Evolutionary conservation across 169 alveolate species (phyloP).

Genomic region (Plasmodium vinckei): DNA sequence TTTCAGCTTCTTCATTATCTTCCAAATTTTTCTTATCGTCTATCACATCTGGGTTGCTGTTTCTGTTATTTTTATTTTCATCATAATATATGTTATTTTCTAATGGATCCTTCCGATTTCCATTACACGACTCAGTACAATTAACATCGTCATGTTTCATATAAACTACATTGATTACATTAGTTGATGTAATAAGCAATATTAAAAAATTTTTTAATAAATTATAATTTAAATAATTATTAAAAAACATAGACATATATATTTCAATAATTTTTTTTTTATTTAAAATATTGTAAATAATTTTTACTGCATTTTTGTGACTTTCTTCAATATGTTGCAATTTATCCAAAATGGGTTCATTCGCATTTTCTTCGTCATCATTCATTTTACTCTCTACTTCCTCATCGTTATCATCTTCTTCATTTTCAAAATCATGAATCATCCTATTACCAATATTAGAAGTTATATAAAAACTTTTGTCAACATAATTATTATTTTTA

Average conservation of each 20-base stretch:
- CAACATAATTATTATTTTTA: constrained; percentile 1
- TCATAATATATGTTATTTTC: neutral
- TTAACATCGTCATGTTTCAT: constrained; percentile 10
- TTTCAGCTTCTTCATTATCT: neutral
- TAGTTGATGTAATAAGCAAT: constrained; percentile 47
- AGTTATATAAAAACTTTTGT: constrained; percentile 52
- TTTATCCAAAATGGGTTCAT: neutral
- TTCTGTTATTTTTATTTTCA: neutral
- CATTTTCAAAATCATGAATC: constrained; percentile 26
- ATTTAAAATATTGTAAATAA: constrained; percentile 36
- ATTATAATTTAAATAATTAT: constrained; percentile 26
- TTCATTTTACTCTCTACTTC: neutral
- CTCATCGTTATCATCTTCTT: constrained; percentile 16
- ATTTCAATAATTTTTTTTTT: constrained; percentile 36
- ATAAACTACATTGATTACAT: constrained; percentile 1
- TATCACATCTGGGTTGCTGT: neutral
- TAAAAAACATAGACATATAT: constrained; percentile 55
- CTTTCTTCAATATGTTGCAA: constrained; percentile 13
- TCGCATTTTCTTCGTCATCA: neutral
- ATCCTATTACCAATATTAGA: constrained; percentile 39
- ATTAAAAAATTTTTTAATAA: constrained; percentile 57
- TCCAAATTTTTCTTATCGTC: too few relatives aligned
- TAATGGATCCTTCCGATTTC: neutral
- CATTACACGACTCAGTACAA: neutral
- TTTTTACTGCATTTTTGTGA: constrained; percentile 20